A percentile compares a stretch with the other conserved stretches of the same genome.
These are phyloP conservation scores for Claviceps capensis DNA, from an alignment of 2,329 filamentous ascomycete genomes.

Conservation along the genomic window DNA sequence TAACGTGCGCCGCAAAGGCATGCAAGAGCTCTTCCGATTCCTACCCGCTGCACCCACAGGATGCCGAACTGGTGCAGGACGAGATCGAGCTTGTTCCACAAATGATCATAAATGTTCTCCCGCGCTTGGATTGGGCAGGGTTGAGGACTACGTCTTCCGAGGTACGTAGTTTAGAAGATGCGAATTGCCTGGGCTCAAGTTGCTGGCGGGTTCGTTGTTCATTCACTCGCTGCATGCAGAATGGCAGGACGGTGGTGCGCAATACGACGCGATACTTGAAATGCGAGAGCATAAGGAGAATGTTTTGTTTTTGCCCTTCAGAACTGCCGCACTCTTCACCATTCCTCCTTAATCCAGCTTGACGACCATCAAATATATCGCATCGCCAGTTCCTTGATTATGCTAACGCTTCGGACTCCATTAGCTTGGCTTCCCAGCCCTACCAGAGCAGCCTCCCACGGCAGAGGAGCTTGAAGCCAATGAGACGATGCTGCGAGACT, in stretches of 20 bases:
- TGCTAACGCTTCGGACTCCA: not conserved
- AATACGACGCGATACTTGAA: not conserved
- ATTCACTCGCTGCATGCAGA: not conserved
- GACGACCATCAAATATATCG: not conserved
- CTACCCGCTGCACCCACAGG: slow-evolving; percentile 84
- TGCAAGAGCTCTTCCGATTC: slow-evolving; percentile 72
- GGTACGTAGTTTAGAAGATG: slow-evolving; percentile 31
- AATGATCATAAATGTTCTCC: slow-evolving; percentile 74
- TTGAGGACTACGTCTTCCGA: slow-evolving; percentile 63
- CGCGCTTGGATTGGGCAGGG: slow-evolving; percentile 78
- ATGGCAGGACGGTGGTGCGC: not conserved
- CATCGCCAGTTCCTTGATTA: not conserved
- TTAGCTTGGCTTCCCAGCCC: slow-evolving; percentile 64
- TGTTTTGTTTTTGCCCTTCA: not conserved
- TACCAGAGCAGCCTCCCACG: slow-evolving; percentile 52
- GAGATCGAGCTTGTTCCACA: slow-evolving; percentile 69
- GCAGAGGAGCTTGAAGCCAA: slow-evolving; percentile 48
- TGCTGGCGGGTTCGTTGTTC: not conserved
- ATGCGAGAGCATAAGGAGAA: not conserved
- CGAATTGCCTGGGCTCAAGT: not conserved
- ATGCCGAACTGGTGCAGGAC: slow-evolving; percentile 81
- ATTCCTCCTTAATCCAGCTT: not conserved
- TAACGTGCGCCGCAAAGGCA: slow-evolving; percentile 88
- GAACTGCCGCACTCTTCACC: not conserved
- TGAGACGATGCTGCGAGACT: slow-evolving; percentile 57